These are phyloP conservation scores for Colletotrichum eremochloae DNA, from an alignment of 2,329 filamentous ascomycete species.

Conservation along the genomic window DNA sequence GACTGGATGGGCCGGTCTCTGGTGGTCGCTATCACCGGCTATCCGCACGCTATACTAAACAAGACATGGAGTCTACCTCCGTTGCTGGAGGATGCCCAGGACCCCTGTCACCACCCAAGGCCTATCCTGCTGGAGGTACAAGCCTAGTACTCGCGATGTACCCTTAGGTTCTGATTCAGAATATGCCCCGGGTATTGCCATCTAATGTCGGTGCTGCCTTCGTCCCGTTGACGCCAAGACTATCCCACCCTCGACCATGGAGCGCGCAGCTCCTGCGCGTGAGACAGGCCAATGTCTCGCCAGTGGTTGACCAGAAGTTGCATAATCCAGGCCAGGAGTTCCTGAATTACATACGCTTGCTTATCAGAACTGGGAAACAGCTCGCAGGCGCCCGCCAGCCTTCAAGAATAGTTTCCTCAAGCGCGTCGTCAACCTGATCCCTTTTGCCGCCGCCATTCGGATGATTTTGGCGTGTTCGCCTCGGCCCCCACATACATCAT, in stretches of 20 bases:
- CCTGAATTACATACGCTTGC: conserved; percentile 5
- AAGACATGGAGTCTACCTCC: conserved; percentile 6
- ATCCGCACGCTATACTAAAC: conserved; percentile 11
- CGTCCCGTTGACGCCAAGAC: conserved; percentile 23
- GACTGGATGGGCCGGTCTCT: conserved; percentile 1
- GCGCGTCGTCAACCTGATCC: neutral
- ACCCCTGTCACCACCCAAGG: conserved; percentile 25
- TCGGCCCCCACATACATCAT: conserved; percentile 16
- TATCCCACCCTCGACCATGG: conserved; percentile 10
- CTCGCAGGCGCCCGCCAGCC: neutral
- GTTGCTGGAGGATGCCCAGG: conserved; percentile 21
- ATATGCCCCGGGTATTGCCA: conserved; percentile 18
- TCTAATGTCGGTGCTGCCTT: conserved; percentile 11
- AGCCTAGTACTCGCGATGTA: conserved; percentile 31
- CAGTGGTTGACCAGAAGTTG: conserved; percentile 9
- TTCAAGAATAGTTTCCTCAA: neutral
- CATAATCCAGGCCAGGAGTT: neutral
- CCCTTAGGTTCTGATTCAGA: conserved; percentile 13
- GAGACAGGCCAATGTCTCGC: conserved; percentile 18
- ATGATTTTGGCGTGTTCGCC: neutral
- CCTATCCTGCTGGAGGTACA: conserved; percentile 19
- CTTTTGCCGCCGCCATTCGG: neutral
- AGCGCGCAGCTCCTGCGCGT: conserved; percentile 9
- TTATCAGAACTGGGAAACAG: conserved; percentile 2
- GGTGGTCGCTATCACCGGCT: conserved; percentile 15